Conservation (phyloP, 805 yeast species). For the Scheffersomyces ergatensis region DNA sequence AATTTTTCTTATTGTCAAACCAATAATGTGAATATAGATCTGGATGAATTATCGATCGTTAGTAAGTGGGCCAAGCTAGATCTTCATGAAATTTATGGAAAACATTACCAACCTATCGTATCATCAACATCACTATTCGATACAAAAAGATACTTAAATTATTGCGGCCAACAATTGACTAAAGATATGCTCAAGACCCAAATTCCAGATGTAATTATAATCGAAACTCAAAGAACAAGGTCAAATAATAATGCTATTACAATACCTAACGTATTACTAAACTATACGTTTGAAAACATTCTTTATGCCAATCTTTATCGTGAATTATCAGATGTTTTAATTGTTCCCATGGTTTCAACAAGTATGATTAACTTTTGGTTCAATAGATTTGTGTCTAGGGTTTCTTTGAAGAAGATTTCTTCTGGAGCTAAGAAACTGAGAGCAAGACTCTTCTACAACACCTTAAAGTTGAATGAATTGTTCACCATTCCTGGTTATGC, state of each 20-base stretch:
- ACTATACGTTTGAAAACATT: constrained; percentile 36
- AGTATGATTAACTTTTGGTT: constrained; percentile 39
- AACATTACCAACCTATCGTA: constrained; percentile 3
- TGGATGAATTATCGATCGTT: constrained; percentile 5
- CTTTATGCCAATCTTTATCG: constrained; percentile 26
- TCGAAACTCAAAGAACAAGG: constrained; percentile 40
- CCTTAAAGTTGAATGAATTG: constrained; percentile 5
- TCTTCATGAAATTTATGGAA: constrained; percentile 16
- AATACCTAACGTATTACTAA: constrained; percentile 37
- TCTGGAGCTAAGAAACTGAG: constrained; percentile 2
- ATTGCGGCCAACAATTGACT: constrained; percentile 13
- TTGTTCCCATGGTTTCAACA: constrained; percentile 34
- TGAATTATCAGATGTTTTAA: constrained; percentile 10
- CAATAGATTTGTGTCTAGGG: constrained; percentile 24
- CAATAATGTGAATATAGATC: constrained; percentile 1
- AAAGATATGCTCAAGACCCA: constrained; percentile 12
- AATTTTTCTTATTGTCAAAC: constrained; percentile 38
- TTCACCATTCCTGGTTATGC: constrained; percentile 6
- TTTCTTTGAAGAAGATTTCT: constrained; percentile 2
- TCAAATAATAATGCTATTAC: constrained; percentile 31
- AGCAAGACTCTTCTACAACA: constrained; percentile 6
- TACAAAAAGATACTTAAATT: constrained; percentile 24
- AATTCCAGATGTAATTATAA: constrained; percentile 24
- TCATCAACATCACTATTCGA: constrained; percentile 16
- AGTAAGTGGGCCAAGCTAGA: constrained; percentile 25